phyloP scores from a whole-genome alignment of 805 yeast species.

The Schwanniomyces occidentalis region DNA sequence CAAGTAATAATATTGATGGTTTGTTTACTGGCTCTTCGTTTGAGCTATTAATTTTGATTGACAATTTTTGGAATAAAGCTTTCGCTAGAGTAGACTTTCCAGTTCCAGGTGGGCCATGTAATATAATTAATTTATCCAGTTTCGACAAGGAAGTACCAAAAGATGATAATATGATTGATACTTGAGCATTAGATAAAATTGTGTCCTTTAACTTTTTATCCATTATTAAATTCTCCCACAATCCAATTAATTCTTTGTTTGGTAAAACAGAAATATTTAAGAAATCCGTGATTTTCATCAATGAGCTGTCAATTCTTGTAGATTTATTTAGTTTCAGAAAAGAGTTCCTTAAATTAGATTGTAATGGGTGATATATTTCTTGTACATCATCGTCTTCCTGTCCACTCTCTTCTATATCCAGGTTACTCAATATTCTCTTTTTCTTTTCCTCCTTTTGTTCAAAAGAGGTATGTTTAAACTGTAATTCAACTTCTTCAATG shows the following conservation, averaged over 20 bases:
- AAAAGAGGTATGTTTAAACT: too few species aligned
- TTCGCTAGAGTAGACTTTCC: conserved; percentile 47
- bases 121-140: conserved; percentile 12
- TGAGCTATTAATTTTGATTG: conserved; percentile 21
- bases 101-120: conserved; percentile 50
- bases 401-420: neutral
- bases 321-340: neutral
- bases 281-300: neutral
- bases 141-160: neutral
- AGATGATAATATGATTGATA: neutral
- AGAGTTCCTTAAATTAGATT: neutral
- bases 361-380: neutral
- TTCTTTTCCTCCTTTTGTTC: too few species aligned
- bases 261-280: neutral
- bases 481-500: too few species aligned
- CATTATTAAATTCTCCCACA: conserved; percentile 2
- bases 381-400: too few species aligned
- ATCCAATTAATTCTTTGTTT: neutral
- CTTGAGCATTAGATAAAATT: neutral
- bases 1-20: conserved; percentile 23
- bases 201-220: neutral
- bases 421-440: too few species aligned
- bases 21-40: conserved; percentile 18
- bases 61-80: conserved; percentile 40
- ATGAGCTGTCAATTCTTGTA: neutral